Evolutionary conservation across 768 basidiomycete species (phyloP), one percentile per base, ranked within the genome.

Genomic region (Lyophyllum semitale): DNA sequence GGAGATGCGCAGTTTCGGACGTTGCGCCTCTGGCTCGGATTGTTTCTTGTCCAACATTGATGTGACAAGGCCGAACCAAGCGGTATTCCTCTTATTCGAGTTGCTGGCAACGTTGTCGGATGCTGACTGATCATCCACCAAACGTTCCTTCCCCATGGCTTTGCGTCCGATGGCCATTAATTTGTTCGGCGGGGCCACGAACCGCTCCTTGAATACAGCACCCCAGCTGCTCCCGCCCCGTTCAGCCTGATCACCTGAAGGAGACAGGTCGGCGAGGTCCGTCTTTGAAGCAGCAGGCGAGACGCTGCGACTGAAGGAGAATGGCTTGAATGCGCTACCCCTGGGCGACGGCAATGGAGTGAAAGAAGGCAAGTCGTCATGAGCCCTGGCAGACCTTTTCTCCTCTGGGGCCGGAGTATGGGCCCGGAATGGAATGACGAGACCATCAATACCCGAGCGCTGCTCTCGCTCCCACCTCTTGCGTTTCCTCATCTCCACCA

Each of bases 381-480:
- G 59, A 38, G 30, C 35, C 35, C 48, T 33, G n/a, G 54, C 55
- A 20, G 60, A 40, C 20, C 9, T 29, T 5, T 67, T 63, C 54
- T 69, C 66, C 45, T 60, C 49, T 20, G 32, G 54, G 30, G 44
- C 38, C 5, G 51, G 32, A 29, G 51, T 33, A n/a, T 49, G 59
- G 22, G 37, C 29, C 20, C 68, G 61, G 61, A 71, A 74, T n/a
- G 76, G 68, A 33, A 76, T 63, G 25, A 73, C 68, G 32, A 82
- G 69, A 25, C 71, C 78, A 48, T 81, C 75, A 26, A 83, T 69
- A 26, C 76, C 80, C 0, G 70, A 69, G 47, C 80, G 75, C 64
- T 84, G 82, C 61, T 83, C 79, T 47, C 64, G 70, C 63, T 77
- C 71, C 76, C 81, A 88, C 65, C 68, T 77, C 60, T 74, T 72